phyloP scores from a whole-genome alignment of 257 asterid genomes.

The Linaria vulgaris region DNA sequence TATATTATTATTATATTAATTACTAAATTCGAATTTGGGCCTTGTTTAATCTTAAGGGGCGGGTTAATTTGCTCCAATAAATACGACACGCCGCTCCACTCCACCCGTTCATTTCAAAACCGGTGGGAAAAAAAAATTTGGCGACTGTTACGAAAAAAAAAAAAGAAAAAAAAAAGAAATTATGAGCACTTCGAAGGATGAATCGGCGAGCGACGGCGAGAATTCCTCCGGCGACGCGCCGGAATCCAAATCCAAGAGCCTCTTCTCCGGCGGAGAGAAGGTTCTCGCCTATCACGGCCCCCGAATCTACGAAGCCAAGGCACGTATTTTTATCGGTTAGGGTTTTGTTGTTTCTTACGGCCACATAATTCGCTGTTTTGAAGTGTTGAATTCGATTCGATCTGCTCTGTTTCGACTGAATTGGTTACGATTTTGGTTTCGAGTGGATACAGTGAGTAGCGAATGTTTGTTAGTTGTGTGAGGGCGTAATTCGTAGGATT shows the following conservation, averaged over 20 bases:
- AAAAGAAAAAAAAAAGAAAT: slow-evolving; percentile 14
- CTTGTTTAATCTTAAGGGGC: too few species aligned
- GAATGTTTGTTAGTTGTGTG: too few species aligned
- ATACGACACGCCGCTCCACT: too few species aligned
- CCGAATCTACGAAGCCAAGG: slow-evolving; percentile 76
- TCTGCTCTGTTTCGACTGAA: neutral
- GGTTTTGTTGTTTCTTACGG: slow-evolving; percentile 35
- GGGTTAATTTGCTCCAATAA: too few species aligned
- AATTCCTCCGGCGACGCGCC: slow-evolving; percentile 70
- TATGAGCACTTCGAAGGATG: slow-evolving; percentile 54
- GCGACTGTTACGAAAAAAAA: too few species aligned
- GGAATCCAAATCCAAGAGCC: slow-evolving; percentile 47
- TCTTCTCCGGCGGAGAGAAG: slow-evolving; percentile 78
- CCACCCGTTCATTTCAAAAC: too few species aligned
- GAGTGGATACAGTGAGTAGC: neutral
- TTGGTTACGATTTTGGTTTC: neutral
- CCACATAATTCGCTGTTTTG: too few species aligned
- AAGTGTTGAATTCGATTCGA: neutral
- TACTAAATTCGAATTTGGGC: too few species aligned
- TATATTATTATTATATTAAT: too few species aligned
- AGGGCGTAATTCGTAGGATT: neutral
- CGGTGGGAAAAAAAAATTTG: too few species aligned
- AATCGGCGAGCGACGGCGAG: slow-evolving; percentile 63
- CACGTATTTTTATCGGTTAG: slow-evolving; percentile 25
- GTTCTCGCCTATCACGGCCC: slow-evolving; percentile 94